A percentile compares a stretch with the other conserved stretches of the same genome.
Evolutionary conservation across 2,329 filamentous ascomycete genomes (phyloP).

Genomic region (Corynespora cassiicola): DNA sequence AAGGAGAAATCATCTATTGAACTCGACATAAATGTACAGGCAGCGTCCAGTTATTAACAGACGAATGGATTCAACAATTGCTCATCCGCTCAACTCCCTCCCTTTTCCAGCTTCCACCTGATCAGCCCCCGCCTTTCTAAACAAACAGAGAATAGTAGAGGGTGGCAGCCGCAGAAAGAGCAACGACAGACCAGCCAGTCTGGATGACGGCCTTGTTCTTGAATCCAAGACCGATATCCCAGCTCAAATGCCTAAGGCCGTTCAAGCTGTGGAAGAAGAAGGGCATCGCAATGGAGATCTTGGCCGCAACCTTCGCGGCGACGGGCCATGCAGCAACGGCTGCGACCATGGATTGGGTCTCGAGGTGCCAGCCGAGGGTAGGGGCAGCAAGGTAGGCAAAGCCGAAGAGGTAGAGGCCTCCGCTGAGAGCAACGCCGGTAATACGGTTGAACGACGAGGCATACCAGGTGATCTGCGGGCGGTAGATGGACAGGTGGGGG

Average conservation of each 20-base stretch:
- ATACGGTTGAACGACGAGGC: slow-evolving; percentile 79
- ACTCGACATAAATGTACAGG: slow-evolving; percentile 5
- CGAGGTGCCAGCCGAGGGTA: slow-evolving; percentile 73
- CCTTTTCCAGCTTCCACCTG: slow-evolving; percentile 8
- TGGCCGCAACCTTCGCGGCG: slow-evolving; percentile 64
- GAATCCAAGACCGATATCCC: slow-evolving; percentile 70
- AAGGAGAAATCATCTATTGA: neutral
- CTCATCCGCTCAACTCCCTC: neutral
- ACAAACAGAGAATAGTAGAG: slow-evolving; percentile 39
- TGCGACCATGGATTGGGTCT: slow-evolving; percentile 68
- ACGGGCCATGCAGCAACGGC: slow-evolving; percentile 68
- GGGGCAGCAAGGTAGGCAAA: slow-evolving; percentile 82
- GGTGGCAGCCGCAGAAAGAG: slow-evolving; percentile 54
- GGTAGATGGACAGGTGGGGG: slow-evolving; percentile 87
- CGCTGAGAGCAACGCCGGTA: slow-evolving; percentile 77
- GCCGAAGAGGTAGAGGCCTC: slow-evolving; percentile 79
- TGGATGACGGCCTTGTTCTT: slow-evolving; percentile 69
- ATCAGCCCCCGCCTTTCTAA: too few species aligned
- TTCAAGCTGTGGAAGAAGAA: slow-evolving; percentile 74
- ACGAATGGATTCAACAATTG: too few species aligned
- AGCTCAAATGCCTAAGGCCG: slow-evolving; percentile 74
- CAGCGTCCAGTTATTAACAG: slow-evolving; percentile 12
- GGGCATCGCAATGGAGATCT: slow-evolving; percentile 65
- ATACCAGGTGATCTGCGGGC: slow-evolving; percentile 85
- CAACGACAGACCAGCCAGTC: slow-evolving; percentile 70